phyloP scores from a whole-genome alignment of 768 basidiomycete species.

The Mycena latifolia region DNA sequence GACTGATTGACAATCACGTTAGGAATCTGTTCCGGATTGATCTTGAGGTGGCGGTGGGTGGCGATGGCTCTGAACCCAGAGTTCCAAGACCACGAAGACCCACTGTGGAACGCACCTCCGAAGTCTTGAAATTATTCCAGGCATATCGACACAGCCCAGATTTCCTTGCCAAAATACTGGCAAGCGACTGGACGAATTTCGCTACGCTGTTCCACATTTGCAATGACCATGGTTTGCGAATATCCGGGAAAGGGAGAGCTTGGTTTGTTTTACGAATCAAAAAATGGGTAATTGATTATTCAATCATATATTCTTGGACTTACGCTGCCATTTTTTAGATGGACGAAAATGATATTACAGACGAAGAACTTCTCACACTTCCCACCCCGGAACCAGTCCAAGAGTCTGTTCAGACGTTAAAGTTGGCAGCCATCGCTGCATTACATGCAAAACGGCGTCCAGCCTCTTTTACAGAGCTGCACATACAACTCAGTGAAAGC shows the following conservation, averaged over 20 bases:
- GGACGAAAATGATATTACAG: not conserved
- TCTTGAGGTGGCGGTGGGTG: conserved; percentile 20
- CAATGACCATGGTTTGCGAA: conserved; percentile 11
- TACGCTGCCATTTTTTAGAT: not conserved
- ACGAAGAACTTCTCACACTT: not conserved
- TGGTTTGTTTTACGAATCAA: conserved; percentile 16
- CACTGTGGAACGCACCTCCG: not conserved
- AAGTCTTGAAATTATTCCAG: no score
- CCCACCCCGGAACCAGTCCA: not conserved
- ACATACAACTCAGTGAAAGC: no score
- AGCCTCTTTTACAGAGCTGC: no score
- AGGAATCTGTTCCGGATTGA: conserved; percentile 40
- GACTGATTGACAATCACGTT: conserved; percentile 48
- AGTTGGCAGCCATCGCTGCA: no score
- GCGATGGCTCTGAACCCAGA: conserved; percentile 21
- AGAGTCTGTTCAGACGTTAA: no score
- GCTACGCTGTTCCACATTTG: conserved; percentile 18
- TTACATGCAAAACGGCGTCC: no score
- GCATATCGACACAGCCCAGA: not conserved
- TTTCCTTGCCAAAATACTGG: not conserved
- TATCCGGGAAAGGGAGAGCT: conserved; percentile 8
- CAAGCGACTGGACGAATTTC: not conserved
- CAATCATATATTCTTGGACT: not conserved
- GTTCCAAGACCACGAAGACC: not conserved
- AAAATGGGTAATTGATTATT: conserved; percentile 3